Conservation (phyloP, 108 stramenopile genomes). For the Cyclotella atomus region DNA sequence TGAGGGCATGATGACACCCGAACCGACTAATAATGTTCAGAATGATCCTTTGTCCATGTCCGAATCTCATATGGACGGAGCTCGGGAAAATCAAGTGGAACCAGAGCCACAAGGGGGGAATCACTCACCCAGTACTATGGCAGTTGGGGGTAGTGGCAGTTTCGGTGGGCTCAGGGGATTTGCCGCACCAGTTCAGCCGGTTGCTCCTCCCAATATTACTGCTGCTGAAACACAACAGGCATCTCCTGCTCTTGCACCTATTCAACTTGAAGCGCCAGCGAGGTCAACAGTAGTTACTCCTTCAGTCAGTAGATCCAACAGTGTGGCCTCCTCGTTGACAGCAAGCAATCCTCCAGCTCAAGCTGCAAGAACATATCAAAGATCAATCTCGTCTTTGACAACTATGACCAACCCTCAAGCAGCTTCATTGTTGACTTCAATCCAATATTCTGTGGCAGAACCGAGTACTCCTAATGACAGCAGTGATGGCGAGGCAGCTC, state of each 20-base stretch:
- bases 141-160: not conserved
- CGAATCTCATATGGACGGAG: not conserved
- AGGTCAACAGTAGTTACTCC: slow-evolving; percentile 15
- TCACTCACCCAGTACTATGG: not conserved
- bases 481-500: not conserved
- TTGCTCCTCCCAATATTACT: not conserved
- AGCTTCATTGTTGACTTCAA: not conserved
- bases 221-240: not conserved
- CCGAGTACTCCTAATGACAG: not conserved
- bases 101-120: not conserved
- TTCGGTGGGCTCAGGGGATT: not conserved
- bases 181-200: not conserved
- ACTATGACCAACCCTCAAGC: not conserved
- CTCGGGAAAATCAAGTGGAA: not conserved
- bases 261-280: not conserved
- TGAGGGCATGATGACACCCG: too few relatives aligned
- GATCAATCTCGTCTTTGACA: not conserved
- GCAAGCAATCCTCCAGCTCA: not conserved
- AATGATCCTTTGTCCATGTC: slow-evolving; percentile 47
- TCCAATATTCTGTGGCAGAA: not conserved
- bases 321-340: slow-evolving; percentile 2
- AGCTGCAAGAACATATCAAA: not conserved
- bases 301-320: slow-evolving; percentile 13
- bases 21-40: slow-evolving; percentile 12
- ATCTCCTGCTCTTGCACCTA: not conserved